Evolutionary conservation across 164 flowering plant genomes (phyloP), one percentile per base, ranked within the genome.

Genomic region (Taxillus chinensis): DNA sequence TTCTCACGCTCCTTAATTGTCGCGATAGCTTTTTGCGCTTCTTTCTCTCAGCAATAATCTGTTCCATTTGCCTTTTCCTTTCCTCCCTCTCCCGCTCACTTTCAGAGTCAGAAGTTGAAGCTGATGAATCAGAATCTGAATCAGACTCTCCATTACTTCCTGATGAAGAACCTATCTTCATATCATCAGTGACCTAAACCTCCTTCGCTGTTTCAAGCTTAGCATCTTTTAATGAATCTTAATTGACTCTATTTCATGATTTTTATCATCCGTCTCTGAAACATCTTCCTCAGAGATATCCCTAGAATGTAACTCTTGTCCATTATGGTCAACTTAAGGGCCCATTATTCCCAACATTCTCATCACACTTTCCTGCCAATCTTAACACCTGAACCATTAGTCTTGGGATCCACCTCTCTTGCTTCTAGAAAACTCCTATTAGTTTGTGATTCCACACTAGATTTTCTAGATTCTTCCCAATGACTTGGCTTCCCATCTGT

Each of bases 1-100:
- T 90, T 83, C 75, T 93, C 98, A 5, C 81, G 84, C 56, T 88
- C 96, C 76, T 82, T 83, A 46, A 90, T 84, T 39, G 87, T 88
- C 68, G 75, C 84, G 42, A 67, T 67, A 59, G 96, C 98, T 83
- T 75, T 86, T 59, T 89, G 90, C 57, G 95, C 96, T 39, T 79
- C n/a, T n/a, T 85, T 79, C 74, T 82, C 76, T 83, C 92, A 51
- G 97, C 98, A 67, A 86, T 71, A 66, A 90, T 68, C 71, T 73
- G 82, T 61, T 84, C 80, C 71, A 82, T 82, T 63, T 78, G 83
- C 72, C 70, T 82, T 45, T 75, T 79, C 75, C 78, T 77, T 68
- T 86, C 93, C 67, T 78, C 85, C 70, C 78, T 81, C 65, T 80
- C 83, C 39, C 72, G 77, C 64, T 90, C 97, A 68, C 78, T 77